phyloP scores from a whole-genome alignment of 495 filamentous ascomycete species.

The Xylaria curta region DNA sequence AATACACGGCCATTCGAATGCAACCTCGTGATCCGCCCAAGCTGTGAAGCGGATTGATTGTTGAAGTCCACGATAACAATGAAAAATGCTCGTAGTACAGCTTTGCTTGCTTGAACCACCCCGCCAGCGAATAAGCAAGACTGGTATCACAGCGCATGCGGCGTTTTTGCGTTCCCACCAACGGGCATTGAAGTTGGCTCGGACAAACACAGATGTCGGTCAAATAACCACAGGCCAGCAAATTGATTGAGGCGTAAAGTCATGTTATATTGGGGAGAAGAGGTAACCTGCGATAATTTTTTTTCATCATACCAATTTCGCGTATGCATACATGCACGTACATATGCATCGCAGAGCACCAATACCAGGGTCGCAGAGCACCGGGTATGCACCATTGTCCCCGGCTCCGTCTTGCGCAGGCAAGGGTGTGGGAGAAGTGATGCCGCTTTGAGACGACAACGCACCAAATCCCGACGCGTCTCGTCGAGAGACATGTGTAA shows the following conservation, averaged over 20 bases:
- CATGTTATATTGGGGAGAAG: background rate
- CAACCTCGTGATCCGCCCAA: constrained; percentile 10
- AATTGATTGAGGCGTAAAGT: constrained; percentile 13
- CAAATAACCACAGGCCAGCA: background rate
- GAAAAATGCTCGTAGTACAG: background rate
- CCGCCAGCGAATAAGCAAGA: background rate
- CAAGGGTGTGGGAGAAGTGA: background rate
- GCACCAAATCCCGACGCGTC: background rate
- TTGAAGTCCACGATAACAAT: background rate
- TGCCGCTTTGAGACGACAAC: background rate
- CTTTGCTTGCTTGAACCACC: background rate
- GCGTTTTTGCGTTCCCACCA: constrained; percentile 5
- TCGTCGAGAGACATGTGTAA: constrained; percentile 4
- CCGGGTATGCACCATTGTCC: background rate
- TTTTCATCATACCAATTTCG: background rate
- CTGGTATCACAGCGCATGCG: constrained; percentile 7
- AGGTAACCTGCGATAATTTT: background rate
- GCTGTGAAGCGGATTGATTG: constrained; percentile 1
- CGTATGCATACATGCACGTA: background rate
- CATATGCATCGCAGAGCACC: constrained; percentile 6
- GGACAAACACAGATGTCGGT: constrained; percentile 2
- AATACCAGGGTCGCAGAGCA: background rate
- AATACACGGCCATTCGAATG: constrained; percentile 16
- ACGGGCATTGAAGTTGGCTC: constrained; percentile 1
- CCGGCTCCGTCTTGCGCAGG: background rate